Evolutionary conservation across 2,329 filamentous ascomycete species (phyloP).

Genomic region (Xylaria arbuscula): DNA sequence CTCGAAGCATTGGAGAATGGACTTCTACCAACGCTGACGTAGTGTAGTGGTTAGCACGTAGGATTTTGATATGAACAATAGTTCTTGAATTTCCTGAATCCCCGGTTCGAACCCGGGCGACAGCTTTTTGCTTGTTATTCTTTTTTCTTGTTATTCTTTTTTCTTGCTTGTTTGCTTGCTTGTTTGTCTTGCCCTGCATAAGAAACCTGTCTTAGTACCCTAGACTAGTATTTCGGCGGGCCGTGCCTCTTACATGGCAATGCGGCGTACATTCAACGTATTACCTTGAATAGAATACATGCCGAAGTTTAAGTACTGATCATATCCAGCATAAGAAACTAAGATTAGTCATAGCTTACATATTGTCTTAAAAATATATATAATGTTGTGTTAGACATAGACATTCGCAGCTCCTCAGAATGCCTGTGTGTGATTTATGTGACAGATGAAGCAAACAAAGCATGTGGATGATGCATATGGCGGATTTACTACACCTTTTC

Average conservation of each 20-base stretch:
- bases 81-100: slow-evolving; percentile 42
- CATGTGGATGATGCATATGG: no score
- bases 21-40: slow-evolving; percentile 30
- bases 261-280: background rate
- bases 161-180: background rate
- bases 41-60: slow-evolving; percentile 50
- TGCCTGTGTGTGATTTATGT: background rate
- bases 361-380: background rate
- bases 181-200: background rate
- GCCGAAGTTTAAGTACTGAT: background rate
- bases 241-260: background rate
- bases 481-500: background rate
- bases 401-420: background rate
- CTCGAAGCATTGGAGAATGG: no score
- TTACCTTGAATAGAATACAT: background rate
- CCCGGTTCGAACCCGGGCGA: slow-evolving; percentile 45
- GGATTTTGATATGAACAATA: slow-evolving; percentile 40
- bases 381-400: background rate
- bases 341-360: background rate
- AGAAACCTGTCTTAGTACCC: background rate
- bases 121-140: slow-evolving; percentile 34
- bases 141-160: background rate
- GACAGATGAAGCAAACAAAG: background rate
- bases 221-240: background rate
- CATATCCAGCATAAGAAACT: background rate